These are phyloP conservation scores for Coelastrella sp. DNA, from an alignment of 139 green algal species.

Conservation along the genomic window DNA sequence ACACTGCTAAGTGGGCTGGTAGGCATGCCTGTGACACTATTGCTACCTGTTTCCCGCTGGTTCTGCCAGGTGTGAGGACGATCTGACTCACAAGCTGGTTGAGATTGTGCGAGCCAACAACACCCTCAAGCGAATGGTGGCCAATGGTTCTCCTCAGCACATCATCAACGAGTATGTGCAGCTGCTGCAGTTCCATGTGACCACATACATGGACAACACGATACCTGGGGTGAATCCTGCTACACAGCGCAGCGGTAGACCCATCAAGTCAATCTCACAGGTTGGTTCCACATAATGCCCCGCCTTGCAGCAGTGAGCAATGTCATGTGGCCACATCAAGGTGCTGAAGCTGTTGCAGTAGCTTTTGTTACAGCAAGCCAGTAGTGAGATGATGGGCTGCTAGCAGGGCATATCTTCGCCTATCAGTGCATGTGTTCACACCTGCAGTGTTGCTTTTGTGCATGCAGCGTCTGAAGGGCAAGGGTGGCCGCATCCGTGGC, in stretches of 20 bases:
- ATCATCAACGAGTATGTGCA: constrained; percentile 82
- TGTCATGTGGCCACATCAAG: too few species aligned
- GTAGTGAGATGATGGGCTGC: too few species aligned
- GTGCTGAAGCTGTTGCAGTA: too few species aligned
- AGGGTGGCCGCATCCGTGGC: constrained; percentile 94
- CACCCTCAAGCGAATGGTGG: constrained; percentile 84
- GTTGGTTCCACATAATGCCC: background rate
- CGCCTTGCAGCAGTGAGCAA: background rate
- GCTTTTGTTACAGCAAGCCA: too few species aligned
- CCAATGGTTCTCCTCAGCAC: constrained; percentile 91
- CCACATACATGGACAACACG: constrained; percentile 97
- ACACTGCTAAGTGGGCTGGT: too few species aligned
- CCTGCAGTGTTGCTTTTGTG: too few species aligned
- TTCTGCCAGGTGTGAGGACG: constrained; percentile 86
- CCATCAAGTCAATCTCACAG: constrained; percentile 98
- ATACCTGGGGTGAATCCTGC: constrained; percentile 80
- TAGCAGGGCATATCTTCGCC: too few species aligned
- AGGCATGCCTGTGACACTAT: background rate
- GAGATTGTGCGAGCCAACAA: constrained; percentile 97
- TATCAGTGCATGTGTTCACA: too few species aligned
- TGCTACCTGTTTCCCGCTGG: too few species aligned
- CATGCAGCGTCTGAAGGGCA: constrained; percentile 65
- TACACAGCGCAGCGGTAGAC: constrained; percentile 79
- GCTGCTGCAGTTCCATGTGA: constrained; percentile 91
- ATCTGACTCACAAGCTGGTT: constrained; percentile 97